phyloP scores from a whole-genome alignment of 1,284 basidiomycete species.

The Cyathus olla region DNA sequence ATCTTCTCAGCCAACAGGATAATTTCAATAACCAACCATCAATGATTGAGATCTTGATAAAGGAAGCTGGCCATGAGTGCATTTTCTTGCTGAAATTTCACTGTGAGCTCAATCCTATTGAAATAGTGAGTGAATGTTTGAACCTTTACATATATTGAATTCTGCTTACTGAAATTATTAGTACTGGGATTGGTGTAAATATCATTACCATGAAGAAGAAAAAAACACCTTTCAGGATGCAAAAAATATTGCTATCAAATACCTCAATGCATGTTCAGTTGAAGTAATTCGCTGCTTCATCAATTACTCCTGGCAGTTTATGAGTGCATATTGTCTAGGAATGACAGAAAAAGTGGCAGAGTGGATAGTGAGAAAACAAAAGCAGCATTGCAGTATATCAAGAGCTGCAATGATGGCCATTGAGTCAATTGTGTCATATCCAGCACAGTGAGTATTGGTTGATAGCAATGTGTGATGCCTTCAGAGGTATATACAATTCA shows the following conservation, averaged over 20 bases:
- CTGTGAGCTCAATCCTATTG: constrained; percentile 4
- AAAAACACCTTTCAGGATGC: constrained; percentile 28
- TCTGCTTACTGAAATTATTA: constrained; percentile 7
- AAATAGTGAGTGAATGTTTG: not conserved
- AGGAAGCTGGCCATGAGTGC: not conserved
- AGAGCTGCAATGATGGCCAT: constrained; percentile 19
- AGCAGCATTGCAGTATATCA: constrained; percentile 16
- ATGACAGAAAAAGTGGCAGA: constrained; percentile 25
- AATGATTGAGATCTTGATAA: not conserved
- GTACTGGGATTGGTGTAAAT: constrained; percentile 41
- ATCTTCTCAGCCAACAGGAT: constrained; percentile 39
- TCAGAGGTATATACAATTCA: not conserved
- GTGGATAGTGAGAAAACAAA: constrained; percentile 28
- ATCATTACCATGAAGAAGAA: constrained; percentile 20
- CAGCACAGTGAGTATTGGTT: not conserved
- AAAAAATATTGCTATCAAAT: constrained; percentile 24
- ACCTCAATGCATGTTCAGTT: constrained; percentile 26
- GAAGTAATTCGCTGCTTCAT: constrained; percentile 29
- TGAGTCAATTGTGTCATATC: constrained; percentile 3
- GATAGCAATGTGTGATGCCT: not conserved
- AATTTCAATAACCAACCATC: constrained; percentile 45
- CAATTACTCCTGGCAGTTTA: constrained; percentile 26
- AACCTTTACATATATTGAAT: constrained; percentile 10
- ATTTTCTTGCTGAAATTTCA: constrained; percentile 2
- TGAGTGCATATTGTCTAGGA: constrained; percentile 28